These are phyloP conservation scores for Cutaneotrichosporon arboriforme DNA, from an alignment of 1,284 basidiomycete species.

Conservation along the genomic window DNA sequence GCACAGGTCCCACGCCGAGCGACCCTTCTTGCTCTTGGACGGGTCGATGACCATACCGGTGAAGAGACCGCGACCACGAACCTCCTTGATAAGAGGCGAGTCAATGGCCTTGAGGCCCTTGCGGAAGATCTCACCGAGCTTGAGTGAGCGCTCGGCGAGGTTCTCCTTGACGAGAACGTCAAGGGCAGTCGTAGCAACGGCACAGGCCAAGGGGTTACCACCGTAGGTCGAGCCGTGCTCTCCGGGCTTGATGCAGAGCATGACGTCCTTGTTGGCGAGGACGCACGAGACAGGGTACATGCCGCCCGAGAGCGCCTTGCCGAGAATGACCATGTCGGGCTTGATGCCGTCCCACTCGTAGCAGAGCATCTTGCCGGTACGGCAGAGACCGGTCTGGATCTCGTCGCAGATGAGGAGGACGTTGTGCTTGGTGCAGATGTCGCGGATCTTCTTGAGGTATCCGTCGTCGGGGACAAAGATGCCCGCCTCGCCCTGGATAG, in stretches of 20 bases:
- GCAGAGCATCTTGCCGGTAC: conserved; percentile 57
- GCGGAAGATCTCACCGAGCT: conserved; percentile 78
- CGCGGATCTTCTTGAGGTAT: conserved; percentile 71
- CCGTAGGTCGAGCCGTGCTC: conserved; percentile 97
- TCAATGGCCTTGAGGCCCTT: conserved; percentile 59
- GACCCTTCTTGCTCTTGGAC: conserved; percentile 62
- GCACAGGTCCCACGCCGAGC: conserved; percentile 94
- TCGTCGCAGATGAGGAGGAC: conserved; percentile 96
- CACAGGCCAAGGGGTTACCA: conserved; percentile 91
- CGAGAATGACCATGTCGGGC: conserved; percentile 88
- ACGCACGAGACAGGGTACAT: conserved; percentile 96
- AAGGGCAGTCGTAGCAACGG: conserved; percentile 86
- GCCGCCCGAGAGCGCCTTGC: conserved; percentile 93
- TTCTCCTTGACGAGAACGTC: conserved; percentile 82
- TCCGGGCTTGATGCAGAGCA: conserved; percentile 93
- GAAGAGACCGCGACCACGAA: conserved; percentile 80
- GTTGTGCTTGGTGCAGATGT: conserved; percentile 87
- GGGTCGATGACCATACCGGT: conserved; percentile 96
- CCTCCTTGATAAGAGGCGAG: conserved; percentile 64
- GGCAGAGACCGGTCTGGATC: conserved; percentile 71
- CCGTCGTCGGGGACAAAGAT: conserved; percentile 89
- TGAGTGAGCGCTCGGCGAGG: conserved; percentile 69
- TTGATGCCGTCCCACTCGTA: conserved; percentile 82
- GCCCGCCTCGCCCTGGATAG: conserved; percentile 96
- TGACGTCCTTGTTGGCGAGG: conserved; percentile 78